Conservation (phyloP, 345 rosid genomes). For the Citrus cavaleriei region DNA sequence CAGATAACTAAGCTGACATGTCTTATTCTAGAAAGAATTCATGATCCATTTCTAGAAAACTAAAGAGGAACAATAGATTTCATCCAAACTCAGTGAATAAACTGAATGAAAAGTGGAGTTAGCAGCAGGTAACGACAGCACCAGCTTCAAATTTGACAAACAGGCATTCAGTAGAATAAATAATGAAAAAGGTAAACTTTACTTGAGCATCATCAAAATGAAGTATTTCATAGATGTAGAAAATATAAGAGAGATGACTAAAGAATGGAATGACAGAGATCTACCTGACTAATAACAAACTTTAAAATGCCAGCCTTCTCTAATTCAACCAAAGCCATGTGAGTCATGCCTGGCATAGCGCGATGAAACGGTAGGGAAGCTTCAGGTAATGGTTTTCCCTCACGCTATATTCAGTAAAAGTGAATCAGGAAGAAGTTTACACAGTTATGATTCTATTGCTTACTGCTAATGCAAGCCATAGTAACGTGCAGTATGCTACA, state of each 20-base stretch:
- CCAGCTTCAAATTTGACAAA: background rate
- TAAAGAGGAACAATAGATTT: background rate
- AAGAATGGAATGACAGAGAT: conserved; percentile 4
- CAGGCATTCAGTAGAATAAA: background rate
- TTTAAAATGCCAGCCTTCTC: conserved; percentile 86
- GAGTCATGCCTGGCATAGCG: conserved; percentile 95
- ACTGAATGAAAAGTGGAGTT: background rate
- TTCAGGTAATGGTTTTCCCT: conserved; percentile 84
- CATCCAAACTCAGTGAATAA: background rate
- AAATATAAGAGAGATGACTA: background rate
- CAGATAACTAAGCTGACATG: background rate
- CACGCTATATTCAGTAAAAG: conserved; percentile 51
- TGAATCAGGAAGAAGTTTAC: background rate
- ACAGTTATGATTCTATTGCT: background rate
- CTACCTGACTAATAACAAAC: conserved; percentile 89
- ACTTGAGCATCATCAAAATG: background rate
- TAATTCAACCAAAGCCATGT: conserved; percentile 92
- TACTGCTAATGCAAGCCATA: background rate
- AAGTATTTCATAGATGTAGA: background rate
- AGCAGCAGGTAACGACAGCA: background rate
- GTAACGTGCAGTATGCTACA: background rate
- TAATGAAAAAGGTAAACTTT: background rate
- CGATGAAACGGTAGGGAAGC: conserved; percentile 95
- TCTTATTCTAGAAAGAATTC: background rate
- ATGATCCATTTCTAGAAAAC: background rate